A percentile compares a stretch with the other conserved stretches of the same genome.
These are phyloP conservation scores for Nemophila menziesii DNA, from an alignment of 257 asterid species.

Conservation along the genomic window DNA sequence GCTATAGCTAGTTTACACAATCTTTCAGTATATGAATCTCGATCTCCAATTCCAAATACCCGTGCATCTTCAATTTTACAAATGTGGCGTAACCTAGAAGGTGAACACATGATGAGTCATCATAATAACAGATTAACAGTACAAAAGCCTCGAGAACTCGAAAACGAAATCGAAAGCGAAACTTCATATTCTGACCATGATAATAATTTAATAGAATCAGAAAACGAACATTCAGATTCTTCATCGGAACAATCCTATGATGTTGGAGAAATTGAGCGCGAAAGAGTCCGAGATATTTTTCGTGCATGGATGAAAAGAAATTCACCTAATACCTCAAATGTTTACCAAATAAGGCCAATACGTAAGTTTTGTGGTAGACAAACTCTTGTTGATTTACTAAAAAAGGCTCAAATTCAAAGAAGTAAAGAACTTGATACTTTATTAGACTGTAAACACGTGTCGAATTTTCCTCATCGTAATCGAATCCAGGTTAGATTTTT, in stretches of 20 bases:
- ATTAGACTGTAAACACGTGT: constrained; percentile 49
- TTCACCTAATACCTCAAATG: constrained; percentile 24
- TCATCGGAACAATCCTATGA: constrained; percentile 54
- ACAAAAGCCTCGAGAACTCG: constrained; percentile 24
- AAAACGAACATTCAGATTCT: constrained; percentile 37
- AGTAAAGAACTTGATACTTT: constrained; percentile 50
- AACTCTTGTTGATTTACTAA: constrained; percentile 72
- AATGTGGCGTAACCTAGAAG: constrained; percentile 85
- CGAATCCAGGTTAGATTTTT: constrained; percentile 68
- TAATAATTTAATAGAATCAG: constrained; percentile 23
- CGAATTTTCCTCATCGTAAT: constrained; percentile 70
- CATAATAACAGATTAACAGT: constrained; percentile 15
- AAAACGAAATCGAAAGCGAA: constrained; percentile 23
- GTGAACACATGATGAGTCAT: constrained; percentile 45
- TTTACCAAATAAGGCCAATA: constrained; percentile 45
- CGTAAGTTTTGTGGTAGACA: constrained; percentile 85
- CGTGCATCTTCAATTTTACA: constrained; percentile 66
- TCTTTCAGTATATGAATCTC: constrained; percentile 40
- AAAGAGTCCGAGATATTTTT: constrained; percentile 65
- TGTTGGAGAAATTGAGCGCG: constrained; percentile 66
- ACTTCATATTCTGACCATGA: constrained; percentile 20
- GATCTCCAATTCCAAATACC: constrained; percentile 33
- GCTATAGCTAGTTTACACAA: constrained; percentile 68
- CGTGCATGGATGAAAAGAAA: constrained; percentile 62
- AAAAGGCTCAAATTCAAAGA: constrained; percentile 63